Evolutionary conservation across 164 flowering plant species (phyloP).

Genomic region (Malania oleifera): DNA sequence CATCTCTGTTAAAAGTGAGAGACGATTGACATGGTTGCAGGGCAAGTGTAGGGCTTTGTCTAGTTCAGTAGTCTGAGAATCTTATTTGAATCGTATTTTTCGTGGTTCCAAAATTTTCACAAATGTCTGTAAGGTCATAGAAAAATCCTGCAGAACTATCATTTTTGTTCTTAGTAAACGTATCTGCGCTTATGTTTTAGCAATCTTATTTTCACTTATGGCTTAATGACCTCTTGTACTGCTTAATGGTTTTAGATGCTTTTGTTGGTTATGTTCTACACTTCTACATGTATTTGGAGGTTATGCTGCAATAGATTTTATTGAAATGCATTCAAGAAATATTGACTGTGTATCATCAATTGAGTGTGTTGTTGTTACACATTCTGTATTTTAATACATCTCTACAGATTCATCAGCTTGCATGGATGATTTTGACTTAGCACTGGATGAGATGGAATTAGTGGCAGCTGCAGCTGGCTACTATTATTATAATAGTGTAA

Average conservation of each 20-base stretch:
- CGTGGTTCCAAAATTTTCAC: not conserved
- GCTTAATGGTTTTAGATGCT: not conserved
- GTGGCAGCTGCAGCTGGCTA: slow-evolving; percentile 76
- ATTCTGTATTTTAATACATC: slow-evolving; percentile 12
- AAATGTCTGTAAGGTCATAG: not conserved
- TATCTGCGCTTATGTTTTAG: slow-evolving; percentile 2
- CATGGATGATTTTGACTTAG: slow-evolving; percentile 61
- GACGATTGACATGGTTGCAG: slow-evolving; percentile 61
- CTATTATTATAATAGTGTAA: slow-evolving; percentile 38
- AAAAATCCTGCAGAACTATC: not conserved
- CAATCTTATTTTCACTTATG: not conserved
- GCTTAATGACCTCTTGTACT: slow-evolving; percentile 8
- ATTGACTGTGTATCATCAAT: not conserved
- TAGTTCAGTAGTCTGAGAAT: slow-evolving; percentile 20
- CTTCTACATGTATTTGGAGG: not conserved
- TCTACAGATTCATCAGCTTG: slow-evolving; percentile 30
- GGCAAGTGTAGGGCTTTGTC: slow-evolving; percentile 42
- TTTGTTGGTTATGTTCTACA: not conserved
- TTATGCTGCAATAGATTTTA: not conserved
- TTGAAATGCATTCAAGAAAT: not conserved
- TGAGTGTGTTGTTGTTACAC: slow-evolving; percentile 4
- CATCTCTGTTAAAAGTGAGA: slow-evolving; percentile 55
- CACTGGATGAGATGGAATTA: slow-evolving; percentile 72
- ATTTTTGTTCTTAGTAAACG: slow-evolving; percentile 9
- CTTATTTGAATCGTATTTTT: not conserved